Evolutionary conservation across 2,329 filamentous ascomycete genomes (phyloP), one percentile per base, ranked within the genome.

Genomic region (Gremmenia infestans): DNA sequence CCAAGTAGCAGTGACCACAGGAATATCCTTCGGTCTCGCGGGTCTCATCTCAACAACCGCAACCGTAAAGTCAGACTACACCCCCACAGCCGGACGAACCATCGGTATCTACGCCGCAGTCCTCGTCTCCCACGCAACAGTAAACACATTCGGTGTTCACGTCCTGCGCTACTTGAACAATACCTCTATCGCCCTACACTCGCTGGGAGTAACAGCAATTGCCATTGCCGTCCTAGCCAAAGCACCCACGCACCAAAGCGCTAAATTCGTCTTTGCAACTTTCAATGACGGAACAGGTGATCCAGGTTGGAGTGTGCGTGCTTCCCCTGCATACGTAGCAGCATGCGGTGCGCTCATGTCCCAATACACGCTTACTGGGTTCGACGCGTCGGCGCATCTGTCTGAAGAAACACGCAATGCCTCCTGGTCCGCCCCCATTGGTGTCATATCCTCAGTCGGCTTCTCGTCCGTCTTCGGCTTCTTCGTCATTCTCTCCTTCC

Each of bases 101-200:
- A 76, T 84, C 50, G 81, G 79, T n/a, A 83, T 84, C 56, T 82
- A 83, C 60, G 80, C 79, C 5, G 81, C 80, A 5, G 70, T 83
- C 4, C 73, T 84, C 4, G 59, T 79, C 36, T 79, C 76, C 4
- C 80, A 83, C 61, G 80, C 73, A 15, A 64, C 81, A 2, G 71
- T 82, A 62, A 84, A 84, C 66, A 80, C 78, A 0, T 82, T 84
- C 60, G 81, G 80, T 48, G 80, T 83, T 1, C 75, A 74, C 55
- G 70, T 78, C n/a, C 72, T 84, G 17, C 73, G 76, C 39, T 78
- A 81, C 63, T 69, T 84, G 28, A 84, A 83, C 69, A 83, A 82
- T 63, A 69, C 73, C 1, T 81, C 78, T 25, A 82, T 84, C 57
- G 54, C 78, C 3, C 69, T 83, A 40, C 81, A 83, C 63, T 80